Conservation (phyloP, 768 basidiomycete species). For the Porpolomopsis calyptriformis region DNA sequence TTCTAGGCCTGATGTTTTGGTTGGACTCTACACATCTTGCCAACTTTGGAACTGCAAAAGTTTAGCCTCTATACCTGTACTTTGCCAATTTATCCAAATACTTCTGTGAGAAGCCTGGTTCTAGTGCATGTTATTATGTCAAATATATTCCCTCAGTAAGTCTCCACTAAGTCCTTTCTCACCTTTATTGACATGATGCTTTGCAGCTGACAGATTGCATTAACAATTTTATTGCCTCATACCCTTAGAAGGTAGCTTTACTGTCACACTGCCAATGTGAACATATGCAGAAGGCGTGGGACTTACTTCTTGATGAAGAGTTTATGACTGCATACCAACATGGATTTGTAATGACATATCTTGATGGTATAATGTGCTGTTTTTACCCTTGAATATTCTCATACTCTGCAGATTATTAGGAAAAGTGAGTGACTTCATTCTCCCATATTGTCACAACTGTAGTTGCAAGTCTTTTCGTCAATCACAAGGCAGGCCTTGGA, state of each 20-base stretch:
- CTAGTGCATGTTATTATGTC: conserved; percentile 22
- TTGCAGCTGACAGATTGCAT: conserved; percentile 5
- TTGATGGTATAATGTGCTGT: conserved; percentile 9
- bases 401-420: conserved; percentile 20
- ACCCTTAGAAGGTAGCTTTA: background rate
- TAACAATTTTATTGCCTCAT: background rate
- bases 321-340: conserved; percentile 5
- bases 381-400: conserved; percentile 16
- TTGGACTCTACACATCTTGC: conserved; percentile 24
- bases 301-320: conserved; percentile 1
- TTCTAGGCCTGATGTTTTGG: conserved; percentile 20
- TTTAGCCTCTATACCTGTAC: conserved; percentile 34
- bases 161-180: background rate
- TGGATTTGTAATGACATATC: conserved; percentile 4
- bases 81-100: conserved; percentile 36
- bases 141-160: conserved; percentile 30
- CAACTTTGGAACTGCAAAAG: conserved; percentile 24
- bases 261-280: conserved; percentile 5
- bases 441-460: background rate
- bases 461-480: too few relatives aligned
- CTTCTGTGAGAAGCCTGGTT: conserved; percentile 17
- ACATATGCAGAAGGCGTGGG: conserved; percentile 5
- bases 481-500: too few relatives aligned
- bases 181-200: background rate
- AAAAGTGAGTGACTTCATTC: conserved; percentile 7